A percentile compares a stretch with the other conserved stretches of the same genome.
phyloP scores from a whole-genome alignment of 108 stramenopile species.

The Pseudonitzschia multiseries region DNA sequence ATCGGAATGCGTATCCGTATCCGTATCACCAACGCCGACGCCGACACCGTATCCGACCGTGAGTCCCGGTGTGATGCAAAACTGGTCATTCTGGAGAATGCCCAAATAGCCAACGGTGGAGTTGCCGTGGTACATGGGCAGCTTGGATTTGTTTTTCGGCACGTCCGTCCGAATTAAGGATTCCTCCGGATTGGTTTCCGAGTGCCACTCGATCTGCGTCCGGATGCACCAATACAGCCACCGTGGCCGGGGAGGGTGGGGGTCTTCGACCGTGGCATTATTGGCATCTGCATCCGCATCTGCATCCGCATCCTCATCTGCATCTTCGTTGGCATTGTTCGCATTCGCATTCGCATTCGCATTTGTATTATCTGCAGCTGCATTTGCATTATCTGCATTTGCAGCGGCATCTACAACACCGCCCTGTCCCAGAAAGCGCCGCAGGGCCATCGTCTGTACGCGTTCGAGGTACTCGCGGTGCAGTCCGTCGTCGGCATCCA shows the following conservation, averaged over 20 bases:
- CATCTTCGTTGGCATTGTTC: too few relatives aligned
- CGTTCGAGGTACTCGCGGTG: conserved; percentile 53
- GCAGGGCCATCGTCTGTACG: conserved; percentile 53
- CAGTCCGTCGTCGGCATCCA: conserved; percentile 89
- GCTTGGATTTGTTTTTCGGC: not conserved
- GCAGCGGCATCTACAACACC: not conserved
- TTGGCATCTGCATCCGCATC: too few relatives aligned
- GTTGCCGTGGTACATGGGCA: conserved; percentile 17
- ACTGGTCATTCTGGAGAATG: conserved; percentile 34
- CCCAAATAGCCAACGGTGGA: conserved; percentile 34
- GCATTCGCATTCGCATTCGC: too few relatives aligned
- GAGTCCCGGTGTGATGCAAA: conserved; percentile 78
- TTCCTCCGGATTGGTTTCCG: not conserved
- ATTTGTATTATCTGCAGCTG: too few relatives aligned
- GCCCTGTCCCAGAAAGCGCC: conserved; percentile 33
- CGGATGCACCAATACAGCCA: conserved; percentile 71
- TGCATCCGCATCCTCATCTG: too few relatives aligned
- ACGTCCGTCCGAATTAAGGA: not conserved
- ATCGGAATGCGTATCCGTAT: too few relatives aligned
- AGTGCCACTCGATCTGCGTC: conserved; percentile 72
- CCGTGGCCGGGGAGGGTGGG: not conserved
- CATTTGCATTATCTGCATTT: too few relatives aligned
- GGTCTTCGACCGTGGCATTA: too few relatives aligned
- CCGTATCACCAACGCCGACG: too few relatives aligned
- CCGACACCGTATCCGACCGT: conserved; percentile 76